Conservation (phyloP, 768 basidiomycete species). For the Boletus barrowsii region DNA sequence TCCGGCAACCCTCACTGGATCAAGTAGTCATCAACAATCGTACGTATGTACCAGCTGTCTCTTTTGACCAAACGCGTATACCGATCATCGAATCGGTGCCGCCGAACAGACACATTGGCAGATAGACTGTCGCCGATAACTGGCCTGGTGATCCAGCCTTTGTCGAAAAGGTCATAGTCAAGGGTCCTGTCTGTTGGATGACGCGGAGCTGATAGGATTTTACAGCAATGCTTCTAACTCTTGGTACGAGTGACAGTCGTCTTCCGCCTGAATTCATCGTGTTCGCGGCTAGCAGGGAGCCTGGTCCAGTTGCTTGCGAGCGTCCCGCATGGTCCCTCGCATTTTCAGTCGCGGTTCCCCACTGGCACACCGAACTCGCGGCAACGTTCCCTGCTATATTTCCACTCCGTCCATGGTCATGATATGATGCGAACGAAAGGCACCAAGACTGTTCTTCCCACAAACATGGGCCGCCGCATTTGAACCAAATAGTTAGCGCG, state of each 20-base stretch:
- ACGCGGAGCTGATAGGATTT: neutral
- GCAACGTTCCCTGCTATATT: neutral
- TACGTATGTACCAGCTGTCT: neutral
- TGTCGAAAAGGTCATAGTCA: constrained; percentile 5
- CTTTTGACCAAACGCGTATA: neutral
- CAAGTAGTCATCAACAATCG: neutral
- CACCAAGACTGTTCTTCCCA: neutral
- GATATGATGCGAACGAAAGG: neutral
- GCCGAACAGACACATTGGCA: neutral
- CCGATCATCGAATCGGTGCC: constrained; percentile 10
- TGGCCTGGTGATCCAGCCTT: neutral
- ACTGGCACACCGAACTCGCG: too few species aligned
- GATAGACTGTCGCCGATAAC: neutral
- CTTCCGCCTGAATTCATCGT: neutral
- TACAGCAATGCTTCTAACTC: neutral
- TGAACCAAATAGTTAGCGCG: too few species aligned
- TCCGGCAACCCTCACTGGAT: neutral
- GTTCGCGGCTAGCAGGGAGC: too few species aligned
- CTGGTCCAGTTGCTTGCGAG: too few species aligned
- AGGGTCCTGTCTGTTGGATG: constrained; percentile 8
- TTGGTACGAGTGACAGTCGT: neutral
- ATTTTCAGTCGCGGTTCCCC: too few species aligned
- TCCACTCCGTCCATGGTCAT: neutral
- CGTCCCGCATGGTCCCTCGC: too few species aligned
- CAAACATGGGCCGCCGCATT: neutral